A percentile compares a stretch with the other conserved stretches of the same genome.
Conservation (phyloP, 2,329 filamentous ascomycete species). For the Aspergillus sp. region DNA sequence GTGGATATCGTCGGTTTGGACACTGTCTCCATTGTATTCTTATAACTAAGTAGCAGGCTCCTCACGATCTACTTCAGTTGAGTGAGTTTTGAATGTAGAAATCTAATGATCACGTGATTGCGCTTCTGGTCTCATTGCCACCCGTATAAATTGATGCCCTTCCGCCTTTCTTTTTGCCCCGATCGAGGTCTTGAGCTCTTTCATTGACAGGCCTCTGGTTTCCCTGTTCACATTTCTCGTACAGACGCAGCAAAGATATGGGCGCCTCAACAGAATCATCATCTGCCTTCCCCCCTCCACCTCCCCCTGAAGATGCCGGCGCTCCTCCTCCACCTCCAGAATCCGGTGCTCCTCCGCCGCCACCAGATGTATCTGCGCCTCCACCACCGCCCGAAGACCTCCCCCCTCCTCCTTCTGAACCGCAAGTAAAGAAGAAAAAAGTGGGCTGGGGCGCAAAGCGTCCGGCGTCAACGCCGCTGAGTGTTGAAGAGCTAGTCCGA, state of each 20-base stretch:
- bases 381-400: constrained; percentile 45
- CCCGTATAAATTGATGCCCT: constrained; percentile 33
- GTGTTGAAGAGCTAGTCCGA: constrained; percentile 79
- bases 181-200: neutral
- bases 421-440: constrained; percentile 55
- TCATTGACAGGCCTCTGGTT: neutral
- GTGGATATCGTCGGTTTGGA: constrained; percentile 26
- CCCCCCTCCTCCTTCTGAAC: constrained; percentile 42
- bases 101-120: constrained; percentile 25
- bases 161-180: constrained; percentile 5
- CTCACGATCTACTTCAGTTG: constrained; percentile 3
- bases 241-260: constrained; percentile 36
- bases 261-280: constrained; percentile 25
- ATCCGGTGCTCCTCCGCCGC: constrained; percentile 43
- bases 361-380: constrained; percentile 33
- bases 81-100: constrained; percentile 1
- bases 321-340: constrained; percentile 43
- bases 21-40: constrained; percentile 31
- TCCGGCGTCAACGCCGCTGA: constrained; percentile 57
- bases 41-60: constrained; percentile 22
- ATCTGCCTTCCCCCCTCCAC: constrained; percentile 24
- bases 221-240: constrained; percentile 6
- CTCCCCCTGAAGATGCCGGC: constrained; percentile 34
- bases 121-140: constrained; percentile 12
- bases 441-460: constrained; percentile 51